phyloP scores from a whole-genome alignment of 2,329 filamentous ascomycete genomes.

The Setomelanomma holmii region DNA sequence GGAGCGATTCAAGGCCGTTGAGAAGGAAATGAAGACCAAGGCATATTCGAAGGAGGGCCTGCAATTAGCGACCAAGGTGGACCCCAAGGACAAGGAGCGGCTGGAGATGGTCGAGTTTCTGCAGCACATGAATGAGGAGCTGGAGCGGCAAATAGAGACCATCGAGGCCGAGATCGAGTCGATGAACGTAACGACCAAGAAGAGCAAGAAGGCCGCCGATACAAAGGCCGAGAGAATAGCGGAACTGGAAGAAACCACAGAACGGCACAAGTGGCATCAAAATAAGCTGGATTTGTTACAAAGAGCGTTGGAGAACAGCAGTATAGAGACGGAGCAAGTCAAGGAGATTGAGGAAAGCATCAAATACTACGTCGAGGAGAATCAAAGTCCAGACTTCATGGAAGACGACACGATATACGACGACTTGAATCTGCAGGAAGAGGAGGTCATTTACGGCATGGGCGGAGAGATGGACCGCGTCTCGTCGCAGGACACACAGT shows the following conservation, averaged over 20 bases:
- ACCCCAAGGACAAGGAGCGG: slow-evolving; percentile 98
- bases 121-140: slow-evolving; percentile 84
- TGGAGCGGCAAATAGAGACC: slow-evolving; percentile 91
- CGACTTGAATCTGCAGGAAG: slow-evolving; percentile 88
- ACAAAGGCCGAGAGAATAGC: slow-evolving; percentile 86
- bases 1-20: slow-evolving; percentile 99
- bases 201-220: slow-evolving; percentile 83
- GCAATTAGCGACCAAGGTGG: slow-evolving; percentile 87
- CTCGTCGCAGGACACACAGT: slow-evolving; percentile 95
- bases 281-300: slow-evolving; percentile 89
- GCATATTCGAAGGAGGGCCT: slow-evolving; percentile 98
- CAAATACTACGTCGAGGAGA: slow-evolving; percentile 92
- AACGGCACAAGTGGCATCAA: slow-evolving; percentile 97
- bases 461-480: slow-evolving; percentile 79
- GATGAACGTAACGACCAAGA: slow-evolving; percentile 89
- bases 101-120: slow-evolving; percentile 87
- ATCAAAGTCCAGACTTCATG: slow-evolving; percentile 85
- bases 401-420: slow-evolving; percentile 97
- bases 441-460: slow-evolving; percentile 88
- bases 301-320: slow-evolving; percentile 89
- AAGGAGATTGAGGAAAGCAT: slow-evolving; percentile 90
- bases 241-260: slow-evolving; percentile 82
- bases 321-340: slow-evolving; percentile 85
- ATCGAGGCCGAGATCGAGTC: slow-evolving; percentile 84
- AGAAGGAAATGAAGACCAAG: slow-evolving; percentile 99